Conservation (phyloP, 108 stramenopile species). For the Thalassiosira profunda region DNA sequence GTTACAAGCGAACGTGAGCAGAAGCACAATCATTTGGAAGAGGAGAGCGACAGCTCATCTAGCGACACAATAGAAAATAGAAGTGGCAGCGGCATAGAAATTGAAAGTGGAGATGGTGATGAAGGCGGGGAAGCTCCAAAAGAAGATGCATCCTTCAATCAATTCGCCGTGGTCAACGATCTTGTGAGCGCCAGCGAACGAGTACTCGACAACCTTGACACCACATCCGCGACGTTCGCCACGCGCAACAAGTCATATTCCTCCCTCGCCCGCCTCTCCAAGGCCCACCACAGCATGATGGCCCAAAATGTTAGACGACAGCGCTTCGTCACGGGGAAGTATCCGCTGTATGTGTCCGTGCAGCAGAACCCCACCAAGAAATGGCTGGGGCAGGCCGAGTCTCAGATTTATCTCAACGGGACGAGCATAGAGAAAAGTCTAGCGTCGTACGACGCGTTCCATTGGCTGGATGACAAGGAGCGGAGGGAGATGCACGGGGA, state of each 20-base stretch:
- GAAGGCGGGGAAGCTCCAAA: background rate
- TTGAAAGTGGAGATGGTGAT: background rate
- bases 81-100: too few relatives aligned
- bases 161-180: background rate
- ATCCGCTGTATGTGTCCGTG: conserved; percentile 67
- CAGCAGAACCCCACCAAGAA: conserved; percentile 71
- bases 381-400: conserved; percentile 64
- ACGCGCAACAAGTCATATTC: conserved; percentile 3
- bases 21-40: background rate
- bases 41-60: too few relatives aligned
- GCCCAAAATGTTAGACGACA: conserved; percentile 62
- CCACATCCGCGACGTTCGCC: background rate
- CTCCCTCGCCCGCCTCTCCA: conserved; percentile 38
- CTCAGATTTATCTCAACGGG: conserved; percentile 70
- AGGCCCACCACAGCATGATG: conserved; percentile 63
- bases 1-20: too few relatives aligned
- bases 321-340: conserved; percentile 78
- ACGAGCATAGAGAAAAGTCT: conserved; percentile 65
- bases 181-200: background rate
- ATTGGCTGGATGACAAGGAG: conserved; percentile 76
- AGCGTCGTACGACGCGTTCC: conserved; percentile 73
- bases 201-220: background rate
- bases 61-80: too few relatives aligned
- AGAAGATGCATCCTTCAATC: conserved; percentile 3
- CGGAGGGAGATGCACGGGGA: conserved; percentile 58